phyloP scores from a whole-genome alignment of 2,329 filamentous ascomycete genomes.

The Talaromyces albobiverticillius region DNA sequence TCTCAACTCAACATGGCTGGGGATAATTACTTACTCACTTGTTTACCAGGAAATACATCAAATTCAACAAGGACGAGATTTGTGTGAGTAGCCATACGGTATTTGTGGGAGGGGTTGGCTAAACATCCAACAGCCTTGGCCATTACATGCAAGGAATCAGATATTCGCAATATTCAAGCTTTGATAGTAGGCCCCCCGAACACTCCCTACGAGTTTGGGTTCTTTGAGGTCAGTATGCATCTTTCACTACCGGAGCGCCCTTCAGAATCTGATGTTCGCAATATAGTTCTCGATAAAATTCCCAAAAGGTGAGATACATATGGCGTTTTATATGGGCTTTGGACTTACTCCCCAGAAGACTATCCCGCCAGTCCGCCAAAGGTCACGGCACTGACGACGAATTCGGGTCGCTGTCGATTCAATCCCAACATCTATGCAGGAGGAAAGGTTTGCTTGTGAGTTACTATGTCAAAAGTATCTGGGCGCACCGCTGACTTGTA shows the following conservation, averaged over 20 bases:
- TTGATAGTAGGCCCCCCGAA: slow-evolving; percentile 90
- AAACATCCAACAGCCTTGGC: slow-evolving; percentile 62
- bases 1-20: background rate
- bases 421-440: slow-evolving; percentile 94
- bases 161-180: slow-evolving; percentile 83
- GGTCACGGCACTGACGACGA: slow-evolving; percentile 75
- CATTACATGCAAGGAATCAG: slow-evolving; percentile 80
- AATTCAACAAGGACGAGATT: slow-evolving; percentile 76
- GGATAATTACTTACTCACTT: background rate
- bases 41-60: slow-evolving; percentile 71
- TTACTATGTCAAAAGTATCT: slow-evolving; percentile 19
- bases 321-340: background rate
- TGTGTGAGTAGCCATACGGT: slow-evolving; percentile 60
- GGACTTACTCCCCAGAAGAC: slow-evolving; percentile 50
- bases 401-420: slow-evolving; percentile 82
- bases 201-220: slow-evolving; percentile 94
- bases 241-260: background rate
- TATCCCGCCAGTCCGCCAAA: slow-evolving; percentile 69
- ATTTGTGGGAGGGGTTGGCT: background rate
- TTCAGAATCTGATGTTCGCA: slow-evolving; percentile 22
- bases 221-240: slow-evolving; percentile 70
- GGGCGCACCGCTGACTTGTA: background rate
- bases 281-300: slow-evolving; percentile 72
- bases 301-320: slow-evolving; percentile 57
- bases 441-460: slow-evolving; percentile 89